Base-by-base conservation (phyloP, 441 rosid genomes). In the Viola pubescens region DNA sequence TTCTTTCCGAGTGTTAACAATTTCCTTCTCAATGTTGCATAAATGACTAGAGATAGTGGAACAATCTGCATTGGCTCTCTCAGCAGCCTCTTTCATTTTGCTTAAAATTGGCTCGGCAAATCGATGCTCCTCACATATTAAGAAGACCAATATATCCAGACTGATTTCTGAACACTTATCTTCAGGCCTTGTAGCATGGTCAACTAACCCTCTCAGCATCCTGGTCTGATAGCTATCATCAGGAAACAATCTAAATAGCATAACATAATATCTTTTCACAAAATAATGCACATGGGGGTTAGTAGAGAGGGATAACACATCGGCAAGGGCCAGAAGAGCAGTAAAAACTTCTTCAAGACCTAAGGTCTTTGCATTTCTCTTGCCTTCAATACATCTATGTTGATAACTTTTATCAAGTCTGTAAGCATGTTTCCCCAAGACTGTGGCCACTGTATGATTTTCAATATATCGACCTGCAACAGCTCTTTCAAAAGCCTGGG, bases 401-500 rank as follows among this genome's bases (percentile, higher is more conserved):
- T 65, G 79, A 62, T 73, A 68, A 50, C 73, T 70, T 68, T 73
- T 80, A 67, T 60, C 70, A 54, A 66, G 56, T 64, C 76, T 71
- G 60, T 73, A 80, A 71, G 79, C 59, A 48, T 70, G 76, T 56
- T 78, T 83, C 76, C 85, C 87, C 74, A 89, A 73, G 70, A 87
- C 87, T 77, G 78, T 57, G 54, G 81, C 81, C 13, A 82, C 77
- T 47, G 83, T 67, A 61, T 81, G 84, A 69, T 78, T 77, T 52
- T 63, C 74, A 73, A 87, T 73, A 62, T 76, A 73, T 69, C 92
- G 91, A 47, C 76, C 80, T 46, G 78, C 82, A 58, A 87, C 81
- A 67, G 84, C 90, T 70, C 81, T 85, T 77, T 83, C 92, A 51
- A 89, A 82, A 4, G 84, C 77, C 71, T 83, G 87, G 58, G 86